phyloP scores from a whole-genome alignment of 257 asterid genomes.

The Ilex aquifolium region DNA sequence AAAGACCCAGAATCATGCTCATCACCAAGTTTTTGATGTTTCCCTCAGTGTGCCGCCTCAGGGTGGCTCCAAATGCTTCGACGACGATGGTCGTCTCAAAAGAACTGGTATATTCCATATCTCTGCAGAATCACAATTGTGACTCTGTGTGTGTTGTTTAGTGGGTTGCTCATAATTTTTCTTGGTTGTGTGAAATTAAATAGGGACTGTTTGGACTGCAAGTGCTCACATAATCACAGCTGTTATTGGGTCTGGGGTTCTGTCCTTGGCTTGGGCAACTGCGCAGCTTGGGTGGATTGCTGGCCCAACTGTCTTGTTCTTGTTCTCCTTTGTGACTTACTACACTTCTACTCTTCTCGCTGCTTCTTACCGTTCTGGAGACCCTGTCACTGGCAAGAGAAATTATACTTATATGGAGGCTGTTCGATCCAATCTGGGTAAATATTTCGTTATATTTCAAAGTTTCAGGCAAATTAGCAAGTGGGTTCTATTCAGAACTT shows the following conservation, averaged over 20 bases:
- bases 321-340: slow-evolving; percentile 52
- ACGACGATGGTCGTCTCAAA: slow-evolving; percentile 47
- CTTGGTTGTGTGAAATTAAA: background rate
- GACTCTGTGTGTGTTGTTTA: background rate
- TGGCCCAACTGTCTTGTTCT: slow-evolving; percentile 42
- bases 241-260: slow-evolving; percentile 54
- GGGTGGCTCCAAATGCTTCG: slow-evolving; percentile 36
- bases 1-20: slow-evolving; percentile 18
- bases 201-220: slow-evolving; percentile 53
- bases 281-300: slow-evolving; percentile 65
- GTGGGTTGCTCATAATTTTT: background rate
- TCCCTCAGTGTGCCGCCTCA: slow-evolving; percentile 21
- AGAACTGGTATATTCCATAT: slow-evolving; percentile 30
- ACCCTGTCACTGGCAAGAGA: slow-evolving; percentile 39
- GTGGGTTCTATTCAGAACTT: background rate
- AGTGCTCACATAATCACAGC: slow-evolving; percentile 63
- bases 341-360: slow-evolving; percentile 51
- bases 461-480: background rate
- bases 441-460: background rate
- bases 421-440: slow-evolving; percentile 43
- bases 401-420: slow-evolving; percentile 56
- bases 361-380: slow-evolving; percentile 40
- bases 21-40: slow-evolving; percentile 43
- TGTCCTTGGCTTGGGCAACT: slow-evolving; percentile 62
- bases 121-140: too few relatives aligned